These are phyloP conservation scores for Neurospora pannonica DNA, from an alignment of 495 filamentous ascomycete species.

Conservation along the genomic window DNA sequence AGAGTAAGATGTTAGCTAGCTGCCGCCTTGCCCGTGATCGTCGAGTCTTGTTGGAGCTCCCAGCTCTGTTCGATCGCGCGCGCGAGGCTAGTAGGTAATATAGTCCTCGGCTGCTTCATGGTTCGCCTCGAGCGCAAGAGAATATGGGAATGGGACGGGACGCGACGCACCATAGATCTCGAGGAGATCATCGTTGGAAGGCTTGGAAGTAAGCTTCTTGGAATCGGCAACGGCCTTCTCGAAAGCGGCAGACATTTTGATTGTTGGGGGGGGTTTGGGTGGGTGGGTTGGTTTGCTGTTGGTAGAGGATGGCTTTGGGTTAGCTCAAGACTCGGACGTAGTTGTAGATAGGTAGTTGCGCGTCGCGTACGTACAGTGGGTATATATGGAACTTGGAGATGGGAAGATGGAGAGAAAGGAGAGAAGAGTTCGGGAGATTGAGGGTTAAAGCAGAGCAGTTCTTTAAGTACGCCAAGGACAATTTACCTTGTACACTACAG, in stretches of 20 bases:
- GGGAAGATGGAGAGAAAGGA: slow-evolving; percentile 1
- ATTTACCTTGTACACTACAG: neutral
- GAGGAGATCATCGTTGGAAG: slow-evolving; percentile 47
- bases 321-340: neutral
- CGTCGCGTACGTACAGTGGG: neutral
- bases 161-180: slow-evolving; percentile 36
- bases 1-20: slow-evolving; percentile 4
- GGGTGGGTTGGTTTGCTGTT: neutral
- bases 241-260: slow-evolving; percentile 42
- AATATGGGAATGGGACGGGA: neutral
- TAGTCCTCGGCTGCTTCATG: neutral
- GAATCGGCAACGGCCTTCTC: slow-evolving; percentile 52
- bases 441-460: neutral
- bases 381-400: neutral
- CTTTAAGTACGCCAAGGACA: neutral
- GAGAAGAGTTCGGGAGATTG: neutral
- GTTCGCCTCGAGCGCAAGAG: neutral
- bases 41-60: neutral
- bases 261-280: slow-evolving; percentile 6
- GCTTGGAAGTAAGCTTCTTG: slow-evolving; percentile 54
- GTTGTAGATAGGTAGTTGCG: neutral
- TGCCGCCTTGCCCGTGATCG: neutral
- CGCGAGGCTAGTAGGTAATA: neutral
- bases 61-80: neutral
- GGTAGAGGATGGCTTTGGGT: neutral